Evolutionary conservation across 2,329 filamentous ascomycete species (phyloP), one percentile per base, ranked within the genome.

Genomic region (Sordariomycetes sp.): DNA sequence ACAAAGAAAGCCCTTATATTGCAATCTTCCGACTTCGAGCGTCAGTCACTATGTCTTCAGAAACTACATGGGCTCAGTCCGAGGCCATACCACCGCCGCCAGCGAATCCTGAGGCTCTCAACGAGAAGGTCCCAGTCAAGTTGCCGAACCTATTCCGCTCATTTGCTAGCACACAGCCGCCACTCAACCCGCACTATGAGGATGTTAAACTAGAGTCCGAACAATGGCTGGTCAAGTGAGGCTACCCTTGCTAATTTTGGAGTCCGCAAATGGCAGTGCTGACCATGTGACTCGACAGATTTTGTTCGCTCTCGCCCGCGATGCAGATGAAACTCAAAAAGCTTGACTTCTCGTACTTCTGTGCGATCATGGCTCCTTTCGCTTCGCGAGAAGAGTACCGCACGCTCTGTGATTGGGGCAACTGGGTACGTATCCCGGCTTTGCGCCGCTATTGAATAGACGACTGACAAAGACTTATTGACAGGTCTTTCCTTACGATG

Each of bases 301-400:
- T 42, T 11, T 46, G 43, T 24, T 31, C 17, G 5, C 42, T 46
- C 16, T 21, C 32, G 4, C 26, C 35, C 4, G 30, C 30, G 10
- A 42, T 41, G 36, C 29, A 20, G 18, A 35, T 5, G 21, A 45
- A 43, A 19, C 34, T 46, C 5, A 34, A 33, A 15, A 40, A 39
- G 16, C 45, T 39, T n/a, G 41, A 46, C 35, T 47, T 46, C 37
- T 43, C 44, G 1, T 45, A 40, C 26, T 46, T 46, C 30, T 45
- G 39, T 18, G 42, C 43, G n/a, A 41, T 46, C 20, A 29, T 41
- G 5, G 43, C 44, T 3, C 44, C 44, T 1, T 21, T 36, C 10
- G 43, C 44, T 14, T 32, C 38, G 8, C 28, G 19, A 8, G 35
- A 36, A 7, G 31, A 33, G 16, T 39, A 44, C 30, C 39, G 45